Percentiles rank a stretch among this genome's conserved stretches.
phyloP scores from a whole-genome alignment of 345 rosid species.

The Excoecaria agallocha region DNA sequence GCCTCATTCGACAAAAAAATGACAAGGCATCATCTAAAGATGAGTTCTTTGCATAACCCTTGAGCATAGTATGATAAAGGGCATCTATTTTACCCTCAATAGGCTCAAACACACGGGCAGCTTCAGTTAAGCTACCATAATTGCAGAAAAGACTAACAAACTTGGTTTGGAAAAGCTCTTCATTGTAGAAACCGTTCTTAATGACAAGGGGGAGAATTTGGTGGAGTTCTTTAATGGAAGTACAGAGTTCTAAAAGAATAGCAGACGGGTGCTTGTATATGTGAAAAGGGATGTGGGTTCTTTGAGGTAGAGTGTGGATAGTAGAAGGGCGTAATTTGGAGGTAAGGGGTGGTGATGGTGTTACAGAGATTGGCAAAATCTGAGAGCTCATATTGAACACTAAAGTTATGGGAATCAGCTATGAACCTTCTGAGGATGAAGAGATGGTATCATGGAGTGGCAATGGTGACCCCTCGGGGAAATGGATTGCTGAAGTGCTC shows the following conservation, averaged over 20 bases:
- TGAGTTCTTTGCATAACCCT: conserved; percentile 59
- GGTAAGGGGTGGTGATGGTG: conserved; percentile 6
- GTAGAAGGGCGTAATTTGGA: not conserved
- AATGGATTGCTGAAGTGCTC: too few species aligned
- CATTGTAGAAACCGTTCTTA: conserved; percentile 58
- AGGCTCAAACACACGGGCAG: conserved; percentile 69
- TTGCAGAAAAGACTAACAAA: conserved; percentile 76
- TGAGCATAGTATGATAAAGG: conserved; percentile 78
- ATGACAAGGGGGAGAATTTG: conserved; percentile 63
- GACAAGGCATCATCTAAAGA: conserved; percentile 46
- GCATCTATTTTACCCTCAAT: conserved; percentile 52
- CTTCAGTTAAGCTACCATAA: conserved; percentile 56
- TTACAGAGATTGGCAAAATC: conserved; percentile 20
- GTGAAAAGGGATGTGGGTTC: conserved; percentile 57
- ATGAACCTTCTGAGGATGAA: too few species aligned
- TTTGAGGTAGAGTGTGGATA: conserved; percentile 42
- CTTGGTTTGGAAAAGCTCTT: conserved; percentile 70
- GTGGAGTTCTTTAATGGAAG: conserved; percentile 52
- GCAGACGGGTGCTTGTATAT: conserved; percentile 78
- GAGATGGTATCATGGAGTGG: too few species aligned
- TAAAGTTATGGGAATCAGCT: too few species aligned
- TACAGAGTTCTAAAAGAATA: conserved; percentile 64
- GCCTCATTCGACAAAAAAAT: conserved; percentile 59
- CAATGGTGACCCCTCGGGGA: too few species aligned
- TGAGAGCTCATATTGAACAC: conserved; percentile 29